A percentile compares a stretch with the other conserved stretches of the same genome.
phyloP scores from a whole-genome alignment of 116 monocot genomes.

The Zostera marina region DNA sequence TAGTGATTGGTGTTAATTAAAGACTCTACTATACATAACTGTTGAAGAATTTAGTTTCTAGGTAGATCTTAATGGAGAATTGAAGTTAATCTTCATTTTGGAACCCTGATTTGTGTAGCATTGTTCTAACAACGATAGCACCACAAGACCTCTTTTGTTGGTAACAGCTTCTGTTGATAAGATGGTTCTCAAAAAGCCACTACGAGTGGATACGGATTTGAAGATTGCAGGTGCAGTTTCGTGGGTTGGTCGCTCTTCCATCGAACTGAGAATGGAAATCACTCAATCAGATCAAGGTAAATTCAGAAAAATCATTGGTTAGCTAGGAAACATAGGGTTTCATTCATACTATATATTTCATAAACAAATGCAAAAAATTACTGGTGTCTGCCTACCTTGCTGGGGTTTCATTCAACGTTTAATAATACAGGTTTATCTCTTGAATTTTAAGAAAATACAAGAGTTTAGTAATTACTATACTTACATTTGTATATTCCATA shows the following conservation, averaged over 20 bases:
- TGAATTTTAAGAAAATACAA: no score
- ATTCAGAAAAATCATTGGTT: neutral
- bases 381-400: no score
- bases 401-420: no score
- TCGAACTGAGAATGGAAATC: constrained; percentile 77
- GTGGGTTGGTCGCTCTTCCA: constrained; percentile 90
- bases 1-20: constrained; percentile 7
- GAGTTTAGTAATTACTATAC: no score
- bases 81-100: neutral
- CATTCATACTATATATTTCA: neutral
- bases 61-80: neutral
- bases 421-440: no score
- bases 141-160: constrained; percentile 72
- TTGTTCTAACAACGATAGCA: constrained; percentile 89
- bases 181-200: constrained; percentile 80
- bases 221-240: constrained; percentile 76
- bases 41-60: neutral
- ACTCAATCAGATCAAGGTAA: constrained; percentile 58
- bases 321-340: neutral
- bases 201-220: constrained; percentile 66
- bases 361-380: neutral
- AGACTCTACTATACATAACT: neutral
- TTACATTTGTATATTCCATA: no score
- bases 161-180: constrained; percentile 93
- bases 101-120: constrained; percentile 27